phyloP scores from a whole-genome alignment of 352 stramenopile species.

The Phytophthora pini region DNA sequence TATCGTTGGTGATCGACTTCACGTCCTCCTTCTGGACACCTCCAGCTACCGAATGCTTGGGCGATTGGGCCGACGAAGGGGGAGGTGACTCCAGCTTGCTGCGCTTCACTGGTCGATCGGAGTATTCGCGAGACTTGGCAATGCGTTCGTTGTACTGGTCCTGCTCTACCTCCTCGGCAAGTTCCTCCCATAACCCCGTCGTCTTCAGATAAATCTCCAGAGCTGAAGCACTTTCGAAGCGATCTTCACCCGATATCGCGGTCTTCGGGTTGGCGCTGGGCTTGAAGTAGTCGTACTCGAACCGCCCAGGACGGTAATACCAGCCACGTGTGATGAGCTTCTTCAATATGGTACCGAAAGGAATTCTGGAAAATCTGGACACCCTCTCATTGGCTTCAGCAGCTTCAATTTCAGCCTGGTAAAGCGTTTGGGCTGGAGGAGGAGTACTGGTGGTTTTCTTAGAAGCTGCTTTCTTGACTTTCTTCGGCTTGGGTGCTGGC shows the following conservation, averaged over 20 bases:
- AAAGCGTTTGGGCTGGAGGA: constrained; percentile 21
- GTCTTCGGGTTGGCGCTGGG: constrained; percentile 57
- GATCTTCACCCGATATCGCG: constrained; percentile 66
- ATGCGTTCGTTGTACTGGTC: constrained; percentile 25
- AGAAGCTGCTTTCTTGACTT: constrained; percentile 26
- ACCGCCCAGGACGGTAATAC: constrained; percentile 73
- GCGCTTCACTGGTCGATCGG: constrained; percentile 30
- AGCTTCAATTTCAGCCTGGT: constrained; percentile 37
- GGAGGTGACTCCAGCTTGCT: constrained; percentile 35
- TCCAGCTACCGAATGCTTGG: constrained; percentile 38
- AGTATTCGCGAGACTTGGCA: not conserved
- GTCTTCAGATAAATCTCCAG: constrained; percentile 76
- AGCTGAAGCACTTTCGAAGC: constrained; percentile 73
- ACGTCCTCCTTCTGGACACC: constrained; percentile 57
- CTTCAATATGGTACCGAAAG: constrained; percentile 66
- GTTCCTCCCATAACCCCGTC: constrained; percentile 66
- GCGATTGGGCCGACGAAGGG: constrained; percentile 16
- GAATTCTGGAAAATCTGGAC: constrained; percentile 40
- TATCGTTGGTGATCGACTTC: constrained; percentile 76
- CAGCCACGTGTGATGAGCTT: constrained; percentile 65
- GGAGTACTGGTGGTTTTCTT: constrained; percentile 29
- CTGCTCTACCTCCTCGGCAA: constrained; percentile 39
- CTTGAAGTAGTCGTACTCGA: constrained; percentile 90
- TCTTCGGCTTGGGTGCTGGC: constrained; percentile 31
- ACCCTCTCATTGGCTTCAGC: constrained; percentile 13